Evolutionary conservation across 176 grass and related monocot species (phyloP).

Genomic region (Hordeum marinum): DNA sequence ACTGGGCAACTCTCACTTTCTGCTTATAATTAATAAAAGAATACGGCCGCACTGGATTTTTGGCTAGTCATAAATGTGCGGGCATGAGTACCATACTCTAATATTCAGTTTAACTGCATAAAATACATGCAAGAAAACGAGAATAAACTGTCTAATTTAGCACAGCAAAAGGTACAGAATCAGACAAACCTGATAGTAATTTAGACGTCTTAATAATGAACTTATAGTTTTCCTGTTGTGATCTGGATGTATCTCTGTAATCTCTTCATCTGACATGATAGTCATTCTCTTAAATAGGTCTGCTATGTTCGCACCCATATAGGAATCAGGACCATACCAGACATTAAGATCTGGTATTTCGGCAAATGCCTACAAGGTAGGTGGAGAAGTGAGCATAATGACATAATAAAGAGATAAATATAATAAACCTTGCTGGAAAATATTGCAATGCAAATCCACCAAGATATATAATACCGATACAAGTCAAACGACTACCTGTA

Average conservation of each 20-base stretch:
- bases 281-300: conserved; percentile 90
- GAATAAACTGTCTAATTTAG: conserved; percentile 18
- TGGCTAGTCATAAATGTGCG: neutral
- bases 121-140: neutral
- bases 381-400: conserved; percentile 5
- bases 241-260: conserved; percentile 74
- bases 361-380: conserved; percentile 69
- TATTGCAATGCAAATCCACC: neutral
- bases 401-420: conserved; percentile 8
- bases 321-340: conserved; percentile 98
- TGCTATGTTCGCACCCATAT: conserved; percentile 96
- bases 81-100: neutral
- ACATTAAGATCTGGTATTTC: conserved; percentile 86
- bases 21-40: neutral
- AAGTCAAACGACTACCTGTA: conserved; percentile 60
- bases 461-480: neutral
- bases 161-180: conserved; percentile 11
- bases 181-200: conserved; percentile 75
- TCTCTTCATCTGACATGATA: conserved; percentile 86
- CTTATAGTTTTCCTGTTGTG: conserved; percentile 70
- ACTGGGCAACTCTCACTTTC: neutral
- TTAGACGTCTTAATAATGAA: conserved; percentile 54
- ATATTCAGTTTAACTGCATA: neutral
- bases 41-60: neutral
- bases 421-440: neutral